Evolutionary conservation across 2,329 filamentous ascomycete genomes (phyloP).

Genomic region (Apiospora rasikravindrae): DNA sequence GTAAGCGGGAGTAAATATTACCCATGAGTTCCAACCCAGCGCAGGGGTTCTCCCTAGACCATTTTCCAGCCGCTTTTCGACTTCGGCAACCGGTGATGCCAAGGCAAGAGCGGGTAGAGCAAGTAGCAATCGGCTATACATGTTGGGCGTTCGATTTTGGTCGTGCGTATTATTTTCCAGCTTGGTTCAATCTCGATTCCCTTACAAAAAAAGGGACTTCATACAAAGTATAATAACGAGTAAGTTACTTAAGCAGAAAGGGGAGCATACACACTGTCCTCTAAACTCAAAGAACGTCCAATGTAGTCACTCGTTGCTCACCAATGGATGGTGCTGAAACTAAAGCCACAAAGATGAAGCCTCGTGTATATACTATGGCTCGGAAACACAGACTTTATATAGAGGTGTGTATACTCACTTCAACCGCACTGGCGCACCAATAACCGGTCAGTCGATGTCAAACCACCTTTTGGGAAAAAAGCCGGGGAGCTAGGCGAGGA

Average conservation of each 20-base stretch:
- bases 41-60: constrained; percentile 28
- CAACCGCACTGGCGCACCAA: constrained; percentile 4
- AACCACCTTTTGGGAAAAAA: background rate
- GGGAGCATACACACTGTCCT: background rate
- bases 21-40: constrained; percentile 30
- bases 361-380: background rate
- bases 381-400: background rate
- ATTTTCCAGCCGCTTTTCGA: constrained; percentile 25
- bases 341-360: background rate
- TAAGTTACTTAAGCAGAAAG: background rate
- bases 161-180: background rate
- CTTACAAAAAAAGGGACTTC: too few relatives aligned
- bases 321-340: background rate
- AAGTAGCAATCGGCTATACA: background rate
- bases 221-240: background rate
- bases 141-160: background rate
- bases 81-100: background rate
- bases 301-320: background rate
- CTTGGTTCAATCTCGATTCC: background rate
- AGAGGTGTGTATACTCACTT: background rate
- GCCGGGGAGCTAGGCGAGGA: background rate
- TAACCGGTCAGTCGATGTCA: background rate
- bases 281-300: background rate
- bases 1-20: background rate
- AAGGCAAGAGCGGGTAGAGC: constrained; percentile 9